Evolutionary conservation across 176 grass and related monocot genomes (phyloP).

Genomic region (Musa beccarii): DNA sequence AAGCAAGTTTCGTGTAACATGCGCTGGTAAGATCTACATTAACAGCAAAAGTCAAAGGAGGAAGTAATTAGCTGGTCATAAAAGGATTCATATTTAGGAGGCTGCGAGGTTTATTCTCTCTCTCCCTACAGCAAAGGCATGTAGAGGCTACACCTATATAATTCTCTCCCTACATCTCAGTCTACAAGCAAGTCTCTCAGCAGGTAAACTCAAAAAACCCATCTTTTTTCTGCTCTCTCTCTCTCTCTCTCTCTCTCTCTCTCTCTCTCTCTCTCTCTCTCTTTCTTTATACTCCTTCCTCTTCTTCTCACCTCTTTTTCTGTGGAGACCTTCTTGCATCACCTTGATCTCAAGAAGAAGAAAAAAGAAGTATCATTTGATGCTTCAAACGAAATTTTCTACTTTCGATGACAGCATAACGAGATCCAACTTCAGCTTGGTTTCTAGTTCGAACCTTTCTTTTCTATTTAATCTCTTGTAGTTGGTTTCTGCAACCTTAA

Average conservation of each 20-base stretch:
- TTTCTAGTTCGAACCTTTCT: background rate
- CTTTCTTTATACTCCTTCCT: background rate
- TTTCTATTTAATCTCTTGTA: background rate
- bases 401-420: constrained; percentile 5
- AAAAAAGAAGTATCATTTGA: background rate
- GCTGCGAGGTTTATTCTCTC: too few relatives aligned
- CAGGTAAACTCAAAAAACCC: background rate
- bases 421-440: background rate
- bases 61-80: too few relatives aligned
- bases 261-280: background rate
- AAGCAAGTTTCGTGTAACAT: too few relatives aligned
- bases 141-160: background rate
- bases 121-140: too few relatives aligned
- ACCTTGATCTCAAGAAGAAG: constrained; percentile 5
- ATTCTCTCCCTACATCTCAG: background rate
- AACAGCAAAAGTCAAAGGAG: too few relatives aligned
- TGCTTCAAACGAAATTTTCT: constrained; percentile 9
- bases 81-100: too few relatives aligned
- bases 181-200: constrained; percentile 4
- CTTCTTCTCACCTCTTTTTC: too few relatives aligned
- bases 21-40: too few relatives aligned
- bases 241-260: background rate
- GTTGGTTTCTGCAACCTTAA: background rate
- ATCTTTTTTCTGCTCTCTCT: background rate
- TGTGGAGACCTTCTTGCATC: background rate